Base-by-base conservation (phyloP, 2,329 filamentous ascomycete species). In the Xylaria sp. region DNA sequence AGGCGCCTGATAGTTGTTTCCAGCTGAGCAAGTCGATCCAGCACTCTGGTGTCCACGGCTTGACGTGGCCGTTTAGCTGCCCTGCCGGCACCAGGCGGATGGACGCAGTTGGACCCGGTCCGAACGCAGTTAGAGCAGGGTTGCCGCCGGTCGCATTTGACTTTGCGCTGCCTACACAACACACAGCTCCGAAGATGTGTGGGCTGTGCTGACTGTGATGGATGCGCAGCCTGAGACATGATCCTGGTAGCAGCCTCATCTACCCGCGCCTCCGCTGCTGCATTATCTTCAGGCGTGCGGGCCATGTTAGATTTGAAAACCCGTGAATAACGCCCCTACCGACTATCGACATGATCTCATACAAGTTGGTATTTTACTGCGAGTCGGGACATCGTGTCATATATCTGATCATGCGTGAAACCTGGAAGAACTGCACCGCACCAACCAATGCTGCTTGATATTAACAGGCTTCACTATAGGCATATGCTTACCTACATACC, bases 101-200 rank as follows among this genome's bases (percentile, higher is more conserved):
- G 68, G 22, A 70, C 66, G 22, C 71, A 72, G 38, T 50, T 56
- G 9, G 64, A 59, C 2, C 64, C 60, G 25, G 65, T 59, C 42
- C 63, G 56, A 3, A 63, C 4, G 42, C 71, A 72, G 58, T 71
- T 70, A n/a, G 69, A 68, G 27, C 71, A 72, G 17, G 71, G 71
- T 13, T 70, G 67, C 15, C 61, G 65, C 31, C 71, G 65, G 31
- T 72, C 71, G 33, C 71, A 72, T 67, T 72, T 72, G 36, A 72
- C 69, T 45, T 72, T 72, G 44, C 71, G 69, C 22, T 72, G 69
- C 44, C 69, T 67, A 42, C 71, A 72, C 44, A 72, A 44, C 38
- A 62, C 50, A 58, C 70, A 72, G 56, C 67, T 72, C 17, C 69
- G 64, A 9, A 72, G 63, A 60, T 66, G 65, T 25, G 66, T 29